Evolutionary conservation across 495 filamentous ascomycete species (phyloP).

Genomic region (Chaetomium tenue): DNA sequence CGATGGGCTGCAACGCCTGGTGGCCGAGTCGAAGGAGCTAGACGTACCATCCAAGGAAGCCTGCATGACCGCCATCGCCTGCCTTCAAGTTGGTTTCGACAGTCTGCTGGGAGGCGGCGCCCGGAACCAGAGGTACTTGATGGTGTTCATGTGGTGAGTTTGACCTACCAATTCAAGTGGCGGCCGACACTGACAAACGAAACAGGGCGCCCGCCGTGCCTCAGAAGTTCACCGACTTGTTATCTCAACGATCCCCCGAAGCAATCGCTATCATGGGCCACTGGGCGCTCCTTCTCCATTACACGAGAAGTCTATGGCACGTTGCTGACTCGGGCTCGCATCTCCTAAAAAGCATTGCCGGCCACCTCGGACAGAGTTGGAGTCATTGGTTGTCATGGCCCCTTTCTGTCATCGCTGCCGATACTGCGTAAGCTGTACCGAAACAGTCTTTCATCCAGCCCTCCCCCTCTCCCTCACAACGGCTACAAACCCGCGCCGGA

Average conservation of each 20-base stretch:
- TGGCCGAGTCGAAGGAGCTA: constrained; percentile 25
- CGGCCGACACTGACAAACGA: constrained; percentile 1
- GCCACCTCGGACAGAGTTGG: constrained; percentile 39
- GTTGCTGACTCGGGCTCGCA: constrained; percentile 36
- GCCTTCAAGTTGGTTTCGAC: constrained; percentile 39
- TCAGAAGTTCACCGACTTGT: constrained; percentile 30
- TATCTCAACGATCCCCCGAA: constrained; percentile 31
- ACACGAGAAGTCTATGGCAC: constrained; percentile 34
- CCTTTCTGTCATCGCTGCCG: constrained; percentile 17
- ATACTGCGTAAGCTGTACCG: constrained; percentile 25
- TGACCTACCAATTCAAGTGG: background rate
- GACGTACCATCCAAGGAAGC: constrained; percentile 31
- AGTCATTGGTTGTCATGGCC: constrained; percentile 30
- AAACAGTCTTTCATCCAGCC: background rate
- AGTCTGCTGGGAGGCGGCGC: constrained; percentile 22
- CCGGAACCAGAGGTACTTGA: constrained; percentile 31
- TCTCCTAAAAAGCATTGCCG: constrained; percentile 38
- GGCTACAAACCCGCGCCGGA: too few species aligned
- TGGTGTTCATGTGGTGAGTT: constrained; percentile 36
- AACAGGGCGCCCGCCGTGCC: constrained; percentile 28
- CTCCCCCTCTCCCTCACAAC: too few species aligned
- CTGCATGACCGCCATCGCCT: constrained; percentile 29
- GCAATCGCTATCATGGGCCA: constrained; percentile 36
- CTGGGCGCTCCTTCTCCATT: constrained; percentile 37
- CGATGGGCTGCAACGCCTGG: constrained; percentile 21